phyloP scores from a whole-genome alignment of 176 grass and related monocot species.

The Melocanna baccifera region DNA sequence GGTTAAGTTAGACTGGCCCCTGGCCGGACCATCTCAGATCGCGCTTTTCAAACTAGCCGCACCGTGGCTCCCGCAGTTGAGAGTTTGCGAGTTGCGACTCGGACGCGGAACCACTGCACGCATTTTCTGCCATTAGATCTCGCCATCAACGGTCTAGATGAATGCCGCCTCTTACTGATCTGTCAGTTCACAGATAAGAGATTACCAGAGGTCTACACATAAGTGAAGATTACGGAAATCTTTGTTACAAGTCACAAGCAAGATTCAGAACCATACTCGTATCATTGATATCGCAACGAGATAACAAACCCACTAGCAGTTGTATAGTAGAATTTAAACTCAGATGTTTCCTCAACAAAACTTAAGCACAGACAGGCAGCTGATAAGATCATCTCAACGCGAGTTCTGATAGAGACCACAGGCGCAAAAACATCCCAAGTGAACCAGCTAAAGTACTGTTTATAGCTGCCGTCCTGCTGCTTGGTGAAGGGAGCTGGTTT shows the following conservation, averaged over 20 bases:
- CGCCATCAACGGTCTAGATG: not conserved
- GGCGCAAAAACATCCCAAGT: not conserved
- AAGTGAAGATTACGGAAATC: not conserved
- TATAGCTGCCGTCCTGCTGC: not conserved
- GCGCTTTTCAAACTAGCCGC: not conserved
- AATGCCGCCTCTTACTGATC: not conserved
- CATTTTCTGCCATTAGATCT: not conserved
- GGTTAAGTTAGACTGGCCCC: not conserved
- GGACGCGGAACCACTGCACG: not conserved
- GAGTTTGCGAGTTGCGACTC: not conserved
- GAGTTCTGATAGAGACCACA: not conserved
- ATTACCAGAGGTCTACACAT: not conserved
- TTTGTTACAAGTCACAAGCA: too few relatives aligned
- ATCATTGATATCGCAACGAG: not conserved
- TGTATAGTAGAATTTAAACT: constrained; percentile 6
- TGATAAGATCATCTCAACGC: constrained; percentile 20
- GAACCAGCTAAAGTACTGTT: not conserved
- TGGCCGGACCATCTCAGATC: constrained; percentile 2
- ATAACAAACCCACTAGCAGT: too few relatives aligned
- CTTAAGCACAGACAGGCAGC: not conserved
- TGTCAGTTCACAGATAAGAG: too few relatives aligned
- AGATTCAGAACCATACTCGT: not conserved
- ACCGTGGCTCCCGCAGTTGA: not conserved
- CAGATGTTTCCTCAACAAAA: constrained; percentile 8
- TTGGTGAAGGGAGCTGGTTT: not conserved